These are phyloP conservation scores for Anthracocystis panici-leucophaei DNA, from an alignment of 1,284 basidiomycete genomes.

Conservation along the genomic window DNA sequence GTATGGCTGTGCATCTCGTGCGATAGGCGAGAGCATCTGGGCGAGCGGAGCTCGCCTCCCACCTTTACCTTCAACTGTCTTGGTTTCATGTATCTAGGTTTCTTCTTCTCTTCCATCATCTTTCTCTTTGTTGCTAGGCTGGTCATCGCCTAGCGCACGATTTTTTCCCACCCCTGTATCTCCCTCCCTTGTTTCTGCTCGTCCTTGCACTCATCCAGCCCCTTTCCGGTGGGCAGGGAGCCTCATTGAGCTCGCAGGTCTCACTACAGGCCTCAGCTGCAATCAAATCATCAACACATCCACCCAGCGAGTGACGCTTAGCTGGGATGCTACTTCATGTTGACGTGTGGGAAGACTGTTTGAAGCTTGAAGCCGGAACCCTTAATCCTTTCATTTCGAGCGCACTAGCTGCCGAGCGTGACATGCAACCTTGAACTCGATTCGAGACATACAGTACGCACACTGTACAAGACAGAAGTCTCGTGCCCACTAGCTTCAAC, in stretches of 20 bases:
- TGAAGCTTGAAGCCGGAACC: too few species aligned
- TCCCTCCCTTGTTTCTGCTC: not conserved
- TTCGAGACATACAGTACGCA: too few species aligned
- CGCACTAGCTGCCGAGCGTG: too few species aligned
- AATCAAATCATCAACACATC: not conserved
- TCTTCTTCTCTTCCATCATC: not conserved
- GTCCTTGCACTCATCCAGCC: conserved; percentile 4
- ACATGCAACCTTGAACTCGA: too few species aligned
- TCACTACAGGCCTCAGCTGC: conserved; percentile 4
- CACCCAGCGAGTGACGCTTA: not conserved
- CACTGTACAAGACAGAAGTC: too few species aligned
- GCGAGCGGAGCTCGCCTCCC: conserved; percentile 8
- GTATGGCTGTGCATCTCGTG: too few species aligned
- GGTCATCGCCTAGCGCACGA: not conserved
- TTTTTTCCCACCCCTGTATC: not conserved
- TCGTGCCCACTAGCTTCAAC: too few species aligned
- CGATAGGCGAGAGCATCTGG: conserved; percentile 3
- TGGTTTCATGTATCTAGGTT: not conserved
- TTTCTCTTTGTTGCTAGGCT: not conserved
- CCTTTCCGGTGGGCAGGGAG: conserved; percentile 5
- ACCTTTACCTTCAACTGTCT: not conserved
- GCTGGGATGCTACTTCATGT: not conserved
- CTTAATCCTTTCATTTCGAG: too few species aligned
- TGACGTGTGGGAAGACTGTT: too few species aligned
- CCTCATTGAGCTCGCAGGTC: conserved; percentile 8